Evolutionary conservation across 371 early-diverging fungal genomes (phyloP), one percentile per base, ranked within the genome.

Genomic region (Basidiobolus meristosporus): DNA sequence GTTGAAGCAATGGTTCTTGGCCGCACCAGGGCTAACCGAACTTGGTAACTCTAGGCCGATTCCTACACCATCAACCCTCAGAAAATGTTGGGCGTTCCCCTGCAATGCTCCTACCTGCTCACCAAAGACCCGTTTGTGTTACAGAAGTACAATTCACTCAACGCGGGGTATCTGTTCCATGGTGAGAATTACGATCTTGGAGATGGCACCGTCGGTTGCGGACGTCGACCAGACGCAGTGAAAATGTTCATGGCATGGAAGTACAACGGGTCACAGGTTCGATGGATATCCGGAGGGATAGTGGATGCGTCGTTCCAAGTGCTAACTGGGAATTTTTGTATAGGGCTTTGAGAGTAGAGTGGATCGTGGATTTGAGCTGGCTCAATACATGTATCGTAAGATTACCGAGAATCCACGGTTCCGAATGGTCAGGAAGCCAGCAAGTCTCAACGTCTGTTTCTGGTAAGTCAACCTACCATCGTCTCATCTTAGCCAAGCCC

Each of bases 231-330:
- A 10, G 90, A 89, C 46, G 81, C 83, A 0, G 45, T 77, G 48
- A 89, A 89, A 43, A 41, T 89, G 45, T 89, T 77, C 60, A 41
- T 89, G 44, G 67, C 72, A 2, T 89, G 90, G 90, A 71, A 70
- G 35, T 79, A 70, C 41, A 73, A 77, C 46, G 90, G 90, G 15
- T 39, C 48, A 9, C 6, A 53, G 34, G 4, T 7, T 16, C 9
- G 31, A 18, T 34, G 14, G 14, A 34, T 6, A n/a, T 34, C 4
- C 4, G 18, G 4, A 6, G 7, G 5, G 4, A 14, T 34, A n/a
- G 5, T 34, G 12, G 7, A n/a, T n/a, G n/a, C n/a, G n/a, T n/a
- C n/a, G n/a, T n/a, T n/a, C n/a, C n/a, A n/a, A n/a, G n/a, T n/a
- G n/a, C n/a, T n/a, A n/a, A n/a, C n/a, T n/a, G n/a, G n/a, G n/a